A percentile compares a stretch with the other conserved stretches of the same genome.
These are phyloP conservation scores for Scheffersomyces stipitis DNA, from an alignment of 805 yeast species.

Conservation along the genomic window DNA sequence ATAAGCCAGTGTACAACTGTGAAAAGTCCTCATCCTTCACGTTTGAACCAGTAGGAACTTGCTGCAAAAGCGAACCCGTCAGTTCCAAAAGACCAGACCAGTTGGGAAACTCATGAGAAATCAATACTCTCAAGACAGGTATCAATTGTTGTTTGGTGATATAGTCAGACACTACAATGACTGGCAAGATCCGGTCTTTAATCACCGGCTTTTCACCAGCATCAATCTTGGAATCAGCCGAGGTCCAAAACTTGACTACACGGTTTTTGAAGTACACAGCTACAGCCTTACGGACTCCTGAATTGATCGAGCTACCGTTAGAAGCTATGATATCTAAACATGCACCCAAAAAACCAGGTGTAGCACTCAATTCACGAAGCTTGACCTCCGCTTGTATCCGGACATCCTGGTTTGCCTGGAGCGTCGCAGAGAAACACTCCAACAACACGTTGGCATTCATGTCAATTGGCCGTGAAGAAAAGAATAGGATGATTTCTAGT, in stretches of 20 bases:
- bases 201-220: slow-evolving; percentile 74
- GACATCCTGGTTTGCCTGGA: slow-evolving; percentile 60
- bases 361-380: slow-evolving; percentile 54
- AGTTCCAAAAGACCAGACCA: slow-evolving; percentile 37
- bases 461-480: too few species aligned
- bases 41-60: slow-evolving; percentile 12
- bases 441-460: slow-evolving; percentile 74
- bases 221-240: slow-evolving; percentile 41
- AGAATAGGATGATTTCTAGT: too few species aligned
- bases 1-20: slow-evolving; percentile 60
- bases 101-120: slow-evolving; percentile 33
- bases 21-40: slow-evolving; percentile 19
- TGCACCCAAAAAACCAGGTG: slow-evolving; percentile 77
- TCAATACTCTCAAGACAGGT: slow-evolving; percentile 20
- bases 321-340: slow-evolving; percentile 73
- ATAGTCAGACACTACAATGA: slow-evolving; percentile 39
- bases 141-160: slow-evolving; percentile 29
- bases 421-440: slow-evolving; percentile 76
- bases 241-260: slow-evolving; percentile 61
- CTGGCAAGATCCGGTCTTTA: slow-evolving; percentile 64
- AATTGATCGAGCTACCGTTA: slow-evolving; percentile 23
- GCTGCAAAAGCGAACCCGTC: slow-evolving; percentile 33
- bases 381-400: slow-evolving; percentile 71
- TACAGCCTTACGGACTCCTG: slow-evolving; percentile 62
- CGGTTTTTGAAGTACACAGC: slow-evolving; percentile 83